These are phyloP conservation scores for Hyaloscypha finlandica DNA, from an alignment of 495 filamentous ascomycete genomes.

Conservation along the genomic window DNA sequence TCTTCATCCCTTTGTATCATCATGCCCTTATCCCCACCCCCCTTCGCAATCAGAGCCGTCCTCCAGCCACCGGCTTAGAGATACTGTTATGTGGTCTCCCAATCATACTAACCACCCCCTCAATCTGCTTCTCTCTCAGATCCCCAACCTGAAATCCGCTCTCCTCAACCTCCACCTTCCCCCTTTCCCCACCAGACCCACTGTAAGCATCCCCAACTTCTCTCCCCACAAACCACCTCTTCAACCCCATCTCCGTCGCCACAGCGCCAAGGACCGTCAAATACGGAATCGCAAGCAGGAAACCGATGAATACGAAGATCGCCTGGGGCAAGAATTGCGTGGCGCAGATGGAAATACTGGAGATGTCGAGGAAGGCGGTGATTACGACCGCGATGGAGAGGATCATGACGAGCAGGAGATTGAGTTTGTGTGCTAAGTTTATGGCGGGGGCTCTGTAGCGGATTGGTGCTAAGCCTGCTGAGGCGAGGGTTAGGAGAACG, in stretches of 20 bases:
- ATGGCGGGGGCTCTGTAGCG: neutral
- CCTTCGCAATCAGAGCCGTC: too few species aligned
- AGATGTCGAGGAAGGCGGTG: constrained; percentile 14
- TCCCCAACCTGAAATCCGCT: too few species aligned
- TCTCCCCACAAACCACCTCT: neutral
- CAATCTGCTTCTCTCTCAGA: too few species aligned
- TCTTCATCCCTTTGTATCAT: too few species aligned
- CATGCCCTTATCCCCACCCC: too few species aligned
- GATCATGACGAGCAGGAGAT: constrained; percentile 1
- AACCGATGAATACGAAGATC: constrained; percentile 5
- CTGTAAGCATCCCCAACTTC: neutral
- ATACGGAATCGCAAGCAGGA: constrained; percentile 10
- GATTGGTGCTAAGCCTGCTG: neutral
- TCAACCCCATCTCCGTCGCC: neutral
- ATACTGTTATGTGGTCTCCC: too few species aligned
- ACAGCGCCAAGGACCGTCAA: neutral
- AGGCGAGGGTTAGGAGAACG: neutral
- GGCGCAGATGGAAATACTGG: constrained; percentile 11
- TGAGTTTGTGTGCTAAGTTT: neutral
- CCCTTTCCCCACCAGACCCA: too few species aligned
- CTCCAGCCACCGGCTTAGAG: too few species aligned
- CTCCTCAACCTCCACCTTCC: too few species aligned
- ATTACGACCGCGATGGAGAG: neutral
- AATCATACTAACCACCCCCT: too few species aligned
- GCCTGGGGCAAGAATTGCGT: constrained; percentile 6